Percentiles rank a stretch among this genome's conserved stretches.
Conservation (phyloP, 495 filamentous ascomycete species). For the Cairneyella variabilis region DNA sequence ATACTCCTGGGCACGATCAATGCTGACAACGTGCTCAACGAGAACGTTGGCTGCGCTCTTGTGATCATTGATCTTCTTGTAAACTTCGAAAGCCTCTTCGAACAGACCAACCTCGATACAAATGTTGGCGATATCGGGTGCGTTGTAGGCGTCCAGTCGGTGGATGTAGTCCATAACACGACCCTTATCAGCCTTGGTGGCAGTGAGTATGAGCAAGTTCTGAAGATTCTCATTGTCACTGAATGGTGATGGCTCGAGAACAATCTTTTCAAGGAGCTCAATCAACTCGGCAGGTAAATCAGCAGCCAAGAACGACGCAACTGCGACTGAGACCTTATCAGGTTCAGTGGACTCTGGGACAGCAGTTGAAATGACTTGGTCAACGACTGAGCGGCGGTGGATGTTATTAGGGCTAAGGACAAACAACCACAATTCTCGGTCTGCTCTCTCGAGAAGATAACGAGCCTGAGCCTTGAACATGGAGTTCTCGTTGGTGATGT, state of each 20-base stretch:
- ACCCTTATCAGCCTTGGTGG: conserved; percentile 92
- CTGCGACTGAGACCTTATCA: conserved; percentile 91
- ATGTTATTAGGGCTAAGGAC: conserved; percentile 94
- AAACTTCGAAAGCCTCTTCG: conserved; percentile 98
- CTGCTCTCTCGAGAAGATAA: conserved; percentile 88
- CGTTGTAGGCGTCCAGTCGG: conserved; percentile 79
- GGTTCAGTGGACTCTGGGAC: conserved; percentile 93
- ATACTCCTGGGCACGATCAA: conserved; percentile 94
- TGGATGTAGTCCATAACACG: conserved; percentile 98
- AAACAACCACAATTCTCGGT: conserved; percentile 89
- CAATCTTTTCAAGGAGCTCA: conserved; percentile 98
- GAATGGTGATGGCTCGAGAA: conserved; percentile 94
- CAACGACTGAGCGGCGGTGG: conserved; percentile 86
- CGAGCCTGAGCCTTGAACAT: conserved; percentile 98
- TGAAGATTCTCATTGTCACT: conserved; percentile 96
- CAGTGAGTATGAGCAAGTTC: conserved; percentile 95
- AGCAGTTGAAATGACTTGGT: conserved; percentile 95
- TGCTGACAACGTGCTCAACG: conserved; percentile 96
- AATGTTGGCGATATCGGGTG: conserved; percentile 87
- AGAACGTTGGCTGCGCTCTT: conserved; percentile 84
- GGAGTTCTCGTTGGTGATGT: conserved; percentile 96
- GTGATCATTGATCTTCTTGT: conserved; percentile 94
- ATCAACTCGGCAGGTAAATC: conserved; percentile 94
- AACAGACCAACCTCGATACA: conserved; percentile 92
- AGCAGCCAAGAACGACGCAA: conserved; percentile 83